Percentiles rank a stretch among this genome's conserved stretches.
Conservation (phyloP, 139 green algal species). For the Zygnema circumcarinatum region DNA sequence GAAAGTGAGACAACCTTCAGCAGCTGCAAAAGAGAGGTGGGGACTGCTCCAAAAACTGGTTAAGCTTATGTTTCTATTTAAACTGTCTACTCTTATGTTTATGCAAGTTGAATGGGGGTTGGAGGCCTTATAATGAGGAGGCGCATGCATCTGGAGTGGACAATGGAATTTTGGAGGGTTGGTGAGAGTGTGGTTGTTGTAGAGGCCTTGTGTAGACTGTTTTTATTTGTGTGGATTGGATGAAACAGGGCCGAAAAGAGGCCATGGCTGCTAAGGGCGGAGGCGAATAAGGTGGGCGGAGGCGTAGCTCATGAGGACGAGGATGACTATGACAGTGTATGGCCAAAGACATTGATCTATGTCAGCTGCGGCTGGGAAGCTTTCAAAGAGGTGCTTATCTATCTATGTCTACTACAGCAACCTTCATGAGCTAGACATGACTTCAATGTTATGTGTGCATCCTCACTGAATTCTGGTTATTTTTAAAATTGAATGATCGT, state of each 20-base stretch:
- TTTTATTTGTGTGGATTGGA: background rate
- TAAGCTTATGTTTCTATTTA: background rate
- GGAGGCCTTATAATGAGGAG: no score
- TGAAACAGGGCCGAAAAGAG: slow-evolving; percentile 39
- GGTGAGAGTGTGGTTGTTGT: no score
- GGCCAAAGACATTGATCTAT: slow-evolving; percentile 73
- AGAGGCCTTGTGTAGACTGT: background rate
- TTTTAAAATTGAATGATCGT: no score
- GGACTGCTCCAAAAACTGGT: background rate
- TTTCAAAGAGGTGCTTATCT: slow-evolving; percentile 51
- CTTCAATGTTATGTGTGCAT: no score
- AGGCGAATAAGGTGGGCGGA: background rate
- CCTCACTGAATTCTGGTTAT: no score
- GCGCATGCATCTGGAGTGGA: no score
- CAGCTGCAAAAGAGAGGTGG: background rate
- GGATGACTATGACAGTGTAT: background rate
- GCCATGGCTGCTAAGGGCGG: slow-evolving; percentile 33
- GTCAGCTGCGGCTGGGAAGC: slow-evolving; percentile 78
- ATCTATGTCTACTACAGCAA: background rate
- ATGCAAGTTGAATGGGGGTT: background rate
- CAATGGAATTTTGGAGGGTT: no score
- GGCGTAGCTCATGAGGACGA: slow-evolving; percentile 28
- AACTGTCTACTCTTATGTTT: background rate
- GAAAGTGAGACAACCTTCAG: background rate
- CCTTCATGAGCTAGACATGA: no score